Evolutionary conservation across 2,329 filamentous ascomycete species (phyloP), one percentile per base, ranked within the genome.

Genomic region (Dactylonectria macrodidyma): DNA sequence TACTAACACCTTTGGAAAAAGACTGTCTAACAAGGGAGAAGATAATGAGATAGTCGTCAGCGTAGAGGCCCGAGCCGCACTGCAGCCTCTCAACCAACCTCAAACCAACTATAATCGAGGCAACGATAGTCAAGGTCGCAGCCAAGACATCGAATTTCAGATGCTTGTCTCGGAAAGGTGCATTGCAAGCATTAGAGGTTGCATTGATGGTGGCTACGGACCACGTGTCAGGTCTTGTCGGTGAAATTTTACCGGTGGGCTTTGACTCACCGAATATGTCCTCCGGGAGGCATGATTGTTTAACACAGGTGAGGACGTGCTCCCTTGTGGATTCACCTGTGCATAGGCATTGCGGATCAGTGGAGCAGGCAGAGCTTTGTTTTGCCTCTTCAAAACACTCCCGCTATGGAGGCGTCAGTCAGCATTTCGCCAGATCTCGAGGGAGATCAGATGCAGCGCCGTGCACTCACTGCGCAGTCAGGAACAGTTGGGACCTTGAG

Each of bases 11-110:
- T 38, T 4, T 38, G 10, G 36, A 38, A 11, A 38, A 38, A 10
- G 36, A 38, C 8, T 4, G 36, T 38, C 36, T 38, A 11, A 59
- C 56, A 47, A 48, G 38, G 41, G 41, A 30, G 56, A 59, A 30
- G 9, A 59, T 19, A 47, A 59, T 59, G 56, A 59, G 22, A 34
- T 59, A 59, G 56, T 59, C 56, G 41, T 59, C 56, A 48, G 56
- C 19, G 16, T 47, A 46, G 38, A 59, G 38, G 38, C 56, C 56
- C 2, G 38, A 59, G 56, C 56, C 38, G 11, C 38, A 59, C 24
- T 47, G 36, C 38, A 59, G 38, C 38, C 41, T 59, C 56, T 59
- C 56, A 47, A 59, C 16, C 10, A 59, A 47, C 38, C 56, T 26
- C 41, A 59, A 33, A n/a, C 19, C 36, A 33, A 59, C 56, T 11